Evolutionary conservation across 164 flowering plant species (phyloP).

Genomic region (Magnolia officinalis): DNA sequence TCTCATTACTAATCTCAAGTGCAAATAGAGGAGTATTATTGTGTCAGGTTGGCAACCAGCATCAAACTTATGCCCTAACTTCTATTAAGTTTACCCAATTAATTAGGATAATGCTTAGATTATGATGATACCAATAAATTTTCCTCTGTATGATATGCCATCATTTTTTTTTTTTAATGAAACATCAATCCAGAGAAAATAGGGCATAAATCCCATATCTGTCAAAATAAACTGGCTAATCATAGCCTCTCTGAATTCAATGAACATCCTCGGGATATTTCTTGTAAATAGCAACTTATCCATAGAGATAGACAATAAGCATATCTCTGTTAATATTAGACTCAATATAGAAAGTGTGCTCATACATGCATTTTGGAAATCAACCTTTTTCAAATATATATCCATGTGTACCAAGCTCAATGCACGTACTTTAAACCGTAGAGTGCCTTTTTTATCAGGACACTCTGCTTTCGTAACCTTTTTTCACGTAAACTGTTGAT

Average conservation of each 20-base stretch:
- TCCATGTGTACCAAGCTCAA: slow-evolving; percentile 1
- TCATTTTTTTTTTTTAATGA: background rate
- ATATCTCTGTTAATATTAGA: background rate
- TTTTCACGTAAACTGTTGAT: background rate
- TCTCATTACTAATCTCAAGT: too few species aligned
- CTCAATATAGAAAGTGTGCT: background rate
- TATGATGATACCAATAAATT: too few species aligned
- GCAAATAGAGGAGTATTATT: too few species aligned
- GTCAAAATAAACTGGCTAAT: slow-evolving; percentile 6
- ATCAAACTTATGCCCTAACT: too few species aligned
- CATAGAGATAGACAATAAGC: background rate
- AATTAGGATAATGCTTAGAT: too few species aligned
- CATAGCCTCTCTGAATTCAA: slow-evolving; percentile 5
- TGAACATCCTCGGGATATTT: background rate
- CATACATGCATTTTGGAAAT: background rate
- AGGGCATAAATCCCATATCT: slow-evolving; percentile 6
- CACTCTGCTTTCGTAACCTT: slow-evolving; percentile 11
- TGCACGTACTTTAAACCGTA: slow-evolving; percentile 8
- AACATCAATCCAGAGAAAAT: slow-evolving; percentile 8
- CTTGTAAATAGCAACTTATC: slow-evolving; percentile 3
- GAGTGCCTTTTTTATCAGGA: background rate
- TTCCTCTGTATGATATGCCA: slow-evolving; percentile 1
- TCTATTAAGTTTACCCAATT: too few species aligned
- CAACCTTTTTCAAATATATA: background rate
- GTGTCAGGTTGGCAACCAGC: too few species aligned